A percentile compares a stretch with the other conserved stretches of the same genome.
Evolutionary conservation across 2,329 filamentous ascomycete species (phyloP).

Genomic region (Fusarium ramigenum): DNA sequence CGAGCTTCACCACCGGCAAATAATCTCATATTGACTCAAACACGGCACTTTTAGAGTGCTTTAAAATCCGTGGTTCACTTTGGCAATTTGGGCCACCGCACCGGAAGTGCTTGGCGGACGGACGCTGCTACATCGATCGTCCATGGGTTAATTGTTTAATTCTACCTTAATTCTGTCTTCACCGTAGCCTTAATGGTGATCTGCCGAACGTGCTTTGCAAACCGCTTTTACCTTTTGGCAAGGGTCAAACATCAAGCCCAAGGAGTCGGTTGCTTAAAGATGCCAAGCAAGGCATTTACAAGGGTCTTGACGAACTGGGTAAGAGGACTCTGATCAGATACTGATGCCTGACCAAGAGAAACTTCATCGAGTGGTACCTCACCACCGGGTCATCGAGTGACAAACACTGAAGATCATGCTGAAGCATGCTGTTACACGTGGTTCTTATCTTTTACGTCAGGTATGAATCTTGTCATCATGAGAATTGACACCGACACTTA

Average conservation of each 20-base stretch:
- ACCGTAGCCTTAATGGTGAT: conserved; percentile 36
- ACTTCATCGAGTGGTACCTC: conserved; percentile 1
- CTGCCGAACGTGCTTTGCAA: conserved; percentile 22
- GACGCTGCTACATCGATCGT: conserved; percentile 21
- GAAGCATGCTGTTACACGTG: background rate
- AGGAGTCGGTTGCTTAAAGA: background rate
- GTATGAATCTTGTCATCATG: background rate
- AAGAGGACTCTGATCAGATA: background rate
- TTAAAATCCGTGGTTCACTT: conserved; percentile 1
- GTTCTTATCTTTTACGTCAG: background rate
- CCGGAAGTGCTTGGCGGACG: conserved; percentile 25
- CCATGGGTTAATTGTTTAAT: conserved; percentile 17
- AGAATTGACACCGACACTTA: background rate
- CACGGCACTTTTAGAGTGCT: background rate
- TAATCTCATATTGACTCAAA: background rate
- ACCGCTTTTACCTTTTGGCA: conserved; percentile 16
- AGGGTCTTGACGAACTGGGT: background rate
- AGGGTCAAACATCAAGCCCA: conserved; percentile 2
- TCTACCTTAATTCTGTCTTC: conserved; percentile 7
- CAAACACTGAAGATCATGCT: background rate
- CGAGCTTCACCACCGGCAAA: background rate
- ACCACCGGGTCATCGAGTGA: background rate
- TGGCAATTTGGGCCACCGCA: conserved; percentile 21
- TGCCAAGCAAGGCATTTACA: conserved; percentile 15
- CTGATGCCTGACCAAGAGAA: conserved; percentile 7